phyloP scores from a whole-genome alignment of 78 protist genomes.

The Dictyostelium purpureum region DNA sequence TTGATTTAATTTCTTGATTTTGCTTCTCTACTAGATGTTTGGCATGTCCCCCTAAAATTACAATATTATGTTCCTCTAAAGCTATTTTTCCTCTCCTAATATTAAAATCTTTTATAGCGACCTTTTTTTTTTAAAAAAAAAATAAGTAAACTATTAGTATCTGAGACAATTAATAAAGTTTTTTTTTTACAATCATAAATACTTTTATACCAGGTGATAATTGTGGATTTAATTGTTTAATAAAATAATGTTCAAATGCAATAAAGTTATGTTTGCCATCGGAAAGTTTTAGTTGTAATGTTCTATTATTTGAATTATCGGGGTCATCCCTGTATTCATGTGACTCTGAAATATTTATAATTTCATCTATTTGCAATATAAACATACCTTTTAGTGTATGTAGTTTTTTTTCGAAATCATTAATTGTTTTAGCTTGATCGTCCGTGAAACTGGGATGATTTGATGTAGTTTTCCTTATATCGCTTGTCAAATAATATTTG shows the following conservation, averaged over 20 bases:
- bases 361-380: neutral
- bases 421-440: neutral
- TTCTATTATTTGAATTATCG: constrained; percentile 31
- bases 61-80: constrained; percentile 31
- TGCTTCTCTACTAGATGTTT: neutral
- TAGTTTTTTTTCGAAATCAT: neutral
- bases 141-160: neutral
- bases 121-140: neutral
- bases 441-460: neutral
- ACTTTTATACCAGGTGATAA: constrained; percentile 46
- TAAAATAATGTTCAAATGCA: constrained; percentile 35
- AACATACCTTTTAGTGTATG: neutral
- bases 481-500: neutral
- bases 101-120: constrained; percentile 11
- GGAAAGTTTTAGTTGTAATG: neutral
- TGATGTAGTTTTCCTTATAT: neutral
- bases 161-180: neutral
- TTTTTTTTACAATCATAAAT: neutral
- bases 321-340: constrained; percentile 2
- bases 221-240: neutral
- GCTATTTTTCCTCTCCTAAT: constrained; percentile 46
- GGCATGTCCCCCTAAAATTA: constrained; percentile 37
- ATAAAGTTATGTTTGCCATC: constrained; percentile 19
- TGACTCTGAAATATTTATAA: constrained; percentile 37
- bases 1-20: neutral